Evolutionary conservation across 1,284 basidiomycete genomes (phyloP), one percentile per base, ranked within the genome.

Genomic region (Trametes versicolor): DNA sequence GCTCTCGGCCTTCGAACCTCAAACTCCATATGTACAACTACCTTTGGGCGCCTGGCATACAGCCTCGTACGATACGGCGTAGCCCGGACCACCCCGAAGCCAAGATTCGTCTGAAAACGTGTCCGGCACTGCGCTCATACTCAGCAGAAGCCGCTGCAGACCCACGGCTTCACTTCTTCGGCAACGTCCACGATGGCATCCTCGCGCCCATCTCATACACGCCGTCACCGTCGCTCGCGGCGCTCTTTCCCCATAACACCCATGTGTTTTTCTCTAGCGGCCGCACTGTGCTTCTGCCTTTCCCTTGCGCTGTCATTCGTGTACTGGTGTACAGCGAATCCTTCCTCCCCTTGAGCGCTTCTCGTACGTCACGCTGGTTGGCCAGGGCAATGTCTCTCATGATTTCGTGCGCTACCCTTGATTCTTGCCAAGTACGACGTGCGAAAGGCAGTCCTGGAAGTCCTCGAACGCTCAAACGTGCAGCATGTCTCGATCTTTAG

Each of bases 81-180:
- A 8, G 98, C 98, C 97, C 98, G 45, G 98, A 99, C 80, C 98
- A 99, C 78, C 96, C 97, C 1, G 97, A 99, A 82, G 97, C 99
- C 75, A 99, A 98, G 86, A 96, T 92, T 73, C 59, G 85, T 78
- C 41, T 48, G n/a, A n/a, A 12, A n/a, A 5, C 36, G 39, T 34
- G 21, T 29, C 47, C 39, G 48, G 8, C 13, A n/a, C n/a, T 39
- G 62, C 4, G 48, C 52, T 12, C 48, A 58, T 34, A 64, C 51
- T 50, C 41, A 34, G 94, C 96, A 73, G 83, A 85, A 23, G 84
- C 87, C 0, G 90, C 93, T 0, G 68, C 76, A 15, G 95, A 98
- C 76, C 81, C 87, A 1, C 88, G 95, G 5, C 89, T 98, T 70
- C 82, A 85, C 12, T 98, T 97, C 80, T 97, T 97, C 75, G 98